Evolutionary conservation across 2,329 filamentous ascomycete genomes (phyloP), one percentile per base, ranked within the genome.

Genomic region (Curvularia spicifera): DNA sequence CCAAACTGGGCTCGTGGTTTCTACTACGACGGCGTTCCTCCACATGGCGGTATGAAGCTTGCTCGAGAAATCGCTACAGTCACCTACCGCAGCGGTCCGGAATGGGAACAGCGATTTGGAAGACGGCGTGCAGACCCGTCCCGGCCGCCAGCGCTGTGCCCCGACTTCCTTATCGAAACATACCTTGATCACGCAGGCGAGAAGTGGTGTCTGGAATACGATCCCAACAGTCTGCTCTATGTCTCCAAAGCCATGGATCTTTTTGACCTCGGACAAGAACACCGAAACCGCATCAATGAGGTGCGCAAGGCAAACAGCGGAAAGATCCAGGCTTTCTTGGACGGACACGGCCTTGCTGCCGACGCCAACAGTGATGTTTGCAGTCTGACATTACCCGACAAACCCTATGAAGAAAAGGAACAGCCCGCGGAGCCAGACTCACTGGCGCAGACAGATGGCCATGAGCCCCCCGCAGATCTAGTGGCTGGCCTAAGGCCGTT

Each of bases 161-260:
- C 95, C 0, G 95, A 99, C 74, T 99, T 98, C 72, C 83, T 99
- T 24, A 97, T 99, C 66, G 95, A 99, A 79, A 99, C 95, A 0
- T 99, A 99, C 74, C 86, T 99, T 18, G 95, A 99, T 77, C 95
- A 99, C 71, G 95, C 95, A 0, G 95, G 95, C 20, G 95, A 99
- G 81, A 99, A 99, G 78, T 99, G 96, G 82, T 97, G 93, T 74
- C 83, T 99, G 26, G 93, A 95, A 63, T 98, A 98, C 75, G 95
- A 99, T 71, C 88, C 95, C 26, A 99, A 99, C 78, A 97, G 93
- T 72, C 80, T 98, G 39, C 82, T 99, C 2, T 99, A 99, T 76
- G 91, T 99, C 56, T 96, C 92, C 76, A 99, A 99, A 79, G 95
- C 95, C 5, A 99, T 99, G 95, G 95, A 99, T 73, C 83, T 99